Conservation (phyloP, 129 eudicot genomes). For the Helichrysum umbraculigerum region DNA sequence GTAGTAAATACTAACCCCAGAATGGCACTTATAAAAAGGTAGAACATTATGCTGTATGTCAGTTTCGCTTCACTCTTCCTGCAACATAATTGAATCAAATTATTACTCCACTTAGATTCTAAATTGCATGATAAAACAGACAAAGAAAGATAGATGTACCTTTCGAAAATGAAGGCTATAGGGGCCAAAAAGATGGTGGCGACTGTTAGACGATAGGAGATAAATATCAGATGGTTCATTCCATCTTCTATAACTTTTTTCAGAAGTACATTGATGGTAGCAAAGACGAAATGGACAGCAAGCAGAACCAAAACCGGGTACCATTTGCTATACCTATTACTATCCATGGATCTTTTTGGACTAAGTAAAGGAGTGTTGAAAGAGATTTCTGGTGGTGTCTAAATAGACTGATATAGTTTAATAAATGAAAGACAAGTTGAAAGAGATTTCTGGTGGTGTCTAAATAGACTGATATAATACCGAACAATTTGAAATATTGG, state of each 20-base stretch:
- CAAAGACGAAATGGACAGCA: conserved; percentile 43
- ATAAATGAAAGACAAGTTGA: conserved; percentile 10
- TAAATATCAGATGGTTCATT: conserved; percentile 53
- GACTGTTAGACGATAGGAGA: conserved; percentile 58
- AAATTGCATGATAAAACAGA: neutral
- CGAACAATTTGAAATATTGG: conserved; percentile 28
- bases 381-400: conserved; percentile 25
- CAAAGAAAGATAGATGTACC: conserved; percentile 34
- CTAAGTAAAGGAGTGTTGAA: conserved; percentile 3
- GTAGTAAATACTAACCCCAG: conserved; percentile 48
- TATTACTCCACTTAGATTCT: conserved; percentile 1
- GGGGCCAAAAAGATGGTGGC: conserved; percentile 62
- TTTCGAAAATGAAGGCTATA: conserved; percentile 56
- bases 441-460: conserved; percentile 22
- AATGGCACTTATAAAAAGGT: conserved; percentile 63
- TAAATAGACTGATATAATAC: conserved; percentile 38
- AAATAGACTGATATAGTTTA: conserved; percentile 38
- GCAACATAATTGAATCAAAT: conserved; percentile 27
- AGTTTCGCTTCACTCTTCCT: conserved; percentile 55
- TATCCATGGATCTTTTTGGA: conserved; percentile 27
- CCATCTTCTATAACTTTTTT: conserved; percentile 61
- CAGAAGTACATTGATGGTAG: conserved; percentile 60
- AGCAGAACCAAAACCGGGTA: conserved; percentile 54
- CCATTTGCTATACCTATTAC: conserved; percentile 41
- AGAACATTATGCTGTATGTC: conserved; percentile 40